These are phyloP conservation scores for Boletus speciosus DNA, from an alignment of 768 basidiomycete genomes.

Conservation along the genomic window DNA sequence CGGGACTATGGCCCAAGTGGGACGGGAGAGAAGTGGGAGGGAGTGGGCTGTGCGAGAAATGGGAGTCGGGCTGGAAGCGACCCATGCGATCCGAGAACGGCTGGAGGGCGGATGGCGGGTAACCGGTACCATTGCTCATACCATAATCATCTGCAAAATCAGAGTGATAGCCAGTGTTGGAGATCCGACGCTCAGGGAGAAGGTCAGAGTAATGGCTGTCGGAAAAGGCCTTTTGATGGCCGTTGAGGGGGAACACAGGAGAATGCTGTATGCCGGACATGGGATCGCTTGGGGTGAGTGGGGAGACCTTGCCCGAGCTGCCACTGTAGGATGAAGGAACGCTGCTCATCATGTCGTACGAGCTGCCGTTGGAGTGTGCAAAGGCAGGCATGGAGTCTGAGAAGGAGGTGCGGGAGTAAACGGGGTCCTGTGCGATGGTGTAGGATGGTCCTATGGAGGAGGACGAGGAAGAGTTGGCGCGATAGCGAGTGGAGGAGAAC, in stretches of 20 bases:
- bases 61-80: constrained; percentile 53
- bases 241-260: constrained; percentile 44
- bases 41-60: constrained; percentile 45
- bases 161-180: constrained; percentile 47
- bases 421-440: constrained; percentile 48
- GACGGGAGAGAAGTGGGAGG: constrained; percentile 42
- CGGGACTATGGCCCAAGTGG: constrained; percentile 49
- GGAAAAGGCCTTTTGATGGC: constrained; percentile 54
- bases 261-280: constrained; percentile 55
- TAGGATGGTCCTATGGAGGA: constrained; percentile 63
- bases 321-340: constrained; percentile 55
- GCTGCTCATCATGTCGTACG: constrained; percentile 65
- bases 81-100: constrained; percentile 57
- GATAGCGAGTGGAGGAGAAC: constrained; percentile 60
- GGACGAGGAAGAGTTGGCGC: constrained; percentile 68
- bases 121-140: constrained; percentile 44
- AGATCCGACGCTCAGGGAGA: constrained; percentile 56
- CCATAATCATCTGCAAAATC: constrained; percentile 67
- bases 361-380: constrained; percentile 45
- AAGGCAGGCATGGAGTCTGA: constrained; percentile 59
- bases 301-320: constrained; percentile 72
- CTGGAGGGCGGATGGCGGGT: constrained; percentile 49
- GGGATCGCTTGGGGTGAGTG: constrained; percentile 66
- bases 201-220: constrained; percentile 55
- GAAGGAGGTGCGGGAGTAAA: constrained; percentile 61